Evolutionary conservation across 768 basidiomycete species (phyloP).

Genomic region (Naganishia onofrii): DNA sequence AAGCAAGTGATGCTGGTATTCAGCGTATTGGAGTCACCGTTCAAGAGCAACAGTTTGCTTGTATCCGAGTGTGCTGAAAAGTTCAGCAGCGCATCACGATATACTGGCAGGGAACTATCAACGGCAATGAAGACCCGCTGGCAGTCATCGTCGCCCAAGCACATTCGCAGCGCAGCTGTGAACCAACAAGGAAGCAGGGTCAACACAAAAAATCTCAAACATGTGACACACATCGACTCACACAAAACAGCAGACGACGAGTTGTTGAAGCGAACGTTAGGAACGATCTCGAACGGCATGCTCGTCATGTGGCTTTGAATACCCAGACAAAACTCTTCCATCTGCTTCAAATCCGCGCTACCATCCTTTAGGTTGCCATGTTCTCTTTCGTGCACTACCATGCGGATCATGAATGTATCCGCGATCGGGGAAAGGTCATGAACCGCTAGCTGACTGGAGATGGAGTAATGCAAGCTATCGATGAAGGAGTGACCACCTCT

Average conservation of each 20-base stretch:
- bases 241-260: conserved; percentile 9
- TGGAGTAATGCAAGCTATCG: not conserved
- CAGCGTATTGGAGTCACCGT: not conserved
- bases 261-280: conserved; percentile 4
- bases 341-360: not conserved
- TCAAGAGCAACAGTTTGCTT: conserved; percentile 1
- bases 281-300: conserved; percentile 13
- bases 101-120: conserved; percentile 8
- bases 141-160: conserved; percentile 18
- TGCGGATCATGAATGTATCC: conserved; percentile 15
- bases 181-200: not conserved
- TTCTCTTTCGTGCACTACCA: not conserved
- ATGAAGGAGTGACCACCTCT: conserved; percentile 5
- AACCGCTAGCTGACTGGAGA: not conserved
- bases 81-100: not conserved
- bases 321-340: conserved; percentile 17
- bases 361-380: conserved; percentile 4
- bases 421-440: conserved; percentile 3
- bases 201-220: not conserved
- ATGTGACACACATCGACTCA: not conserved
- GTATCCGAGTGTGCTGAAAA: not conserved
- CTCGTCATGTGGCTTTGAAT: conserved; percentile 12
- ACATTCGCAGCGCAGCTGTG: conserved; percentile 16
- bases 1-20: not conserved
- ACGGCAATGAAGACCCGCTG: conserved; percentile 10